Conservation (phyloP, 805 yeast genomes). For the Maudiozyma saulgeensis region DNA sequence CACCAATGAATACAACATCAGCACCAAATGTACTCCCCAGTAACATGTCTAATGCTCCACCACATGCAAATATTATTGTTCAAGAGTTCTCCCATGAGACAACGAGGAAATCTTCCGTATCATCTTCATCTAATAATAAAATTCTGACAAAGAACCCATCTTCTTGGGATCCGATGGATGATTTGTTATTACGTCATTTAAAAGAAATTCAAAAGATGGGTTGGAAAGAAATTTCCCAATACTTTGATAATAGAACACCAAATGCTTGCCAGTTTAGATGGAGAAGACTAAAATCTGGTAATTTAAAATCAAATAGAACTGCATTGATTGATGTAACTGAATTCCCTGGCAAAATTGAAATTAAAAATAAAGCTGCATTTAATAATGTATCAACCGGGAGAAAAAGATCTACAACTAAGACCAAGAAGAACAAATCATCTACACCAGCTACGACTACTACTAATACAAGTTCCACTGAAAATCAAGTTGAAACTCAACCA, state of each 20-base stretch:
- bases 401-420: not conserved
- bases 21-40: too few species aligned
- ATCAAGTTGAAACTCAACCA: not conserved
- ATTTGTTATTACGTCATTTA: constrained; percentile 56
- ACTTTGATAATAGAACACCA: constrained; percentile 73
- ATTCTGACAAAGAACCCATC: constrained; percentile 32
- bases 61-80: too few species aligned
- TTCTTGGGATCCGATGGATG: constrained; percentile 77
- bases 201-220: constrained; percentile 79
- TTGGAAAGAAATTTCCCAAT: constrained; percentile 79
- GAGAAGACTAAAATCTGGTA: constrained; percentile 54
- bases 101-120: not conserved
- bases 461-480: not conserved
- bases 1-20: too few species aligned
- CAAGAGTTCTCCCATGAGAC: not conserved
- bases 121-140: not conserved
- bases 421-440: not conserved
- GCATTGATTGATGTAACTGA: constrained; percentile 18
- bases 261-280: constrained; percentile 87
- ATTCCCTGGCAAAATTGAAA: constrained; percentile 12
- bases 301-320: constrained; percentile 29
- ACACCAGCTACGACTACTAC: not conserved
- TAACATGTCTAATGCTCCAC: too few species aligned
- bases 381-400: not conserved
- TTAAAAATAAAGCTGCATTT: not conserved